Evolutionary conservation across 768 basidiomycete genomes (phyloP).

Genomic region (Tylopilus sp.): DNA sequence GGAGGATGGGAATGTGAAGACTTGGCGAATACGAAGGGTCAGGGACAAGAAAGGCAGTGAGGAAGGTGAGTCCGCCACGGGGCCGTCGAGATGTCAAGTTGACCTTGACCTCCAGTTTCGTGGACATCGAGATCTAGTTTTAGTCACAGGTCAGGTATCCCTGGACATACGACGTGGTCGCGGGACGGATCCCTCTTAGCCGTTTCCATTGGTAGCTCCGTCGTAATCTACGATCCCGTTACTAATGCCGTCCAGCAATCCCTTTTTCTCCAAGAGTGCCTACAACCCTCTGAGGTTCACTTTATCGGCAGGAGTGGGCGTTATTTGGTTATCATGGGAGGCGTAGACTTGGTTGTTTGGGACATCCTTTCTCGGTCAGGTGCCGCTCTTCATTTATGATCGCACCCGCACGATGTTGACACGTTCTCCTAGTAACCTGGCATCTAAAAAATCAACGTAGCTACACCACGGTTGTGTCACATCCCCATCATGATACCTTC

Average conservation of each 20-base stretch:
- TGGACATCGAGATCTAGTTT: conserved; percentile 82
- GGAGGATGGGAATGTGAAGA: conserved; percentile 70
- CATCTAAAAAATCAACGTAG: conserved; percentile 36
- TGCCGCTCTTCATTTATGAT: conserved; percentile 29
- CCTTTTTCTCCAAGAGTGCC: conserved; percentile 55
- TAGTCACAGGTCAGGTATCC: conserved; percentile 62
- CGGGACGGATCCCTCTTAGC: conserved; percentile 83
- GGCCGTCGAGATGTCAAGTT: not conserved
- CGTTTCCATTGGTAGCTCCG: conserved; percentile 59
- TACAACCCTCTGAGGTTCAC: conserved; percentile 40
- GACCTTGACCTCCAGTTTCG: conserved; percentile 33
- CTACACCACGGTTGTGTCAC: conserved; percentile 50
- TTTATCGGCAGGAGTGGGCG: conserved; percentile 76
- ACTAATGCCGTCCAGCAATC: conserved; percentile 59
- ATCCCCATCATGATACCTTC: conserved; percentile 56
- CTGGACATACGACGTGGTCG: conserved; percentile 73
- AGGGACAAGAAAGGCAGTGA: conserved; percentile 43
- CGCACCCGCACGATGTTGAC: not conserved
- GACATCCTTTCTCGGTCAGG: conserved; percentile 63
- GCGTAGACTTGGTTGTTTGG: conserved; percentile 60
- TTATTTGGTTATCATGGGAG: conserved; percentile 57
- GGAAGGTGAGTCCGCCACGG: conserved; percentile 45
- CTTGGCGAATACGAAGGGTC: conserved; percentile 64
- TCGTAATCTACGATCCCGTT: conserved; percentile 72
- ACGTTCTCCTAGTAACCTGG: conserved; percentile 56